Percentiles rank a stretch among this genome's conserved stretches.
These are phyloP conservation scores for Cercospora sojina DNA, from an alignment of 2,329 filamentous ascomycete genomes.

Conservation along the genomic window DNA sequence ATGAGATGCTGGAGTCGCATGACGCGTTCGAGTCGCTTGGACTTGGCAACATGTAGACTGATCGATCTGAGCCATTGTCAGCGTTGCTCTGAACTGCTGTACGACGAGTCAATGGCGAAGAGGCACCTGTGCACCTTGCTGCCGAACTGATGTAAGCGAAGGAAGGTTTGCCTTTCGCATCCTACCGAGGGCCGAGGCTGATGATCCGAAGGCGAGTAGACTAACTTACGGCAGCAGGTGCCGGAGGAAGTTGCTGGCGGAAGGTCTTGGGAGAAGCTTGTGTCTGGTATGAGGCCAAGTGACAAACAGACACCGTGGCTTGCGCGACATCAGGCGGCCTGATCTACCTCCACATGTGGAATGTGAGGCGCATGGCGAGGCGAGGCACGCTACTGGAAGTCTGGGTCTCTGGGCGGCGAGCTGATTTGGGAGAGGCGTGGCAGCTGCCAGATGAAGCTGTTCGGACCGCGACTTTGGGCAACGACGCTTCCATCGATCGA, in stretches of 20 bases:
- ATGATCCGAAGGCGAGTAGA: not conserved
- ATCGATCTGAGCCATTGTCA: not conserved
- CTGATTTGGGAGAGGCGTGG: not conserved
- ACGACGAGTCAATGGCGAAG: not conserved
- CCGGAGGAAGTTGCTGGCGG: not conserved
- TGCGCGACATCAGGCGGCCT: not conserved
- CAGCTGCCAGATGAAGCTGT: not conserved
- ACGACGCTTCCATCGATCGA: not conserved
- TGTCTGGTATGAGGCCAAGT: not conserved
- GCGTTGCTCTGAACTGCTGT: not conserved
- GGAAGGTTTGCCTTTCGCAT: not conserved
- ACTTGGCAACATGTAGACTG: conserved; percentile 6
- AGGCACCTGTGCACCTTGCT: not conserved
- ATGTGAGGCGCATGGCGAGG: not conserved
- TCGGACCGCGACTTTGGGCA: not conserved
- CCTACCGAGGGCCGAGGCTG: not conserved
- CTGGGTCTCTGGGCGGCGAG: not conserved
- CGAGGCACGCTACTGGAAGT: not conserved
- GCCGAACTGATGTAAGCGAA: not conserved
- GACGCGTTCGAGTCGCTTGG: conserved; percentile 6
- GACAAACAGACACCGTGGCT: not conserved
- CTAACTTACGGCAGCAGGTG: not conserved
- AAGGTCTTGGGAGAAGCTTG: not conserved
- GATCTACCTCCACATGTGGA: not conserved
- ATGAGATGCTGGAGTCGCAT: not conserved